Percentiles rank a stretch among this genome's conserved stretches.
Conservation (phyloP, 768 basidiomycete genomes). For the Tubosaeta sp. region DNA sequence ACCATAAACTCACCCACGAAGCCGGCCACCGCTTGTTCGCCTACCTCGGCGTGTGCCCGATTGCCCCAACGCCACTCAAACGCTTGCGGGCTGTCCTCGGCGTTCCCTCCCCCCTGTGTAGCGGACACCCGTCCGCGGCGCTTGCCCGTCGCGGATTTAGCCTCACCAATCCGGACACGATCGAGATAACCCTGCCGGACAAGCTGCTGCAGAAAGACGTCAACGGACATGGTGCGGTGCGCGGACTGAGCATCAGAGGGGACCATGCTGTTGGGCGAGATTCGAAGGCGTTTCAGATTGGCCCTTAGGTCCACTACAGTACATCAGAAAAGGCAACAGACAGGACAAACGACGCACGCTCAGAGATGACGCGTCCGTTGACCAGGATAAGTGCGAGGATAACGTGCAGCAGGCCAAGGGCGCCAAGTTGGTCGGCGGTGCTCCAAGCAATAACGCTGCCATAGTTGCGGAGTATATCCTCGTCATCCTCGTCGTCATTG, state of each 20-base stretch:
- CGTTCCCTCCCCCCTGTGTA: conserved; percentile 33
- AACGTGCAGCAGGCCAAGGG: conserved; percentile 73
- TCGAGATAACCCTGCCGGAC: conserved; percentile 78
- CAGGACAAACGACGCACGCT: conserved; percentile 45
- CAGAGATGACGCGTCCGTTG: conserved; percentile 66
- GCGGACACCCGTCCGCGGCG: conserved; percentile 53
- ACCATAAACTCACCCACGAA: conserved; percentile 82
- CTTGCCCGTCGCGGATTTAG: conserved; percentile 43
- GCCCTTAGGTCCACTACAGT: conserved; percentile 65
- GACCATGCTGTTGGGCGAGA: conserved; percentile 47
- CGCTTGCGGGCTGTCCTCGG: conserved; percentile 23
- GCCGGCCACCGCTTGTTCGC: conserved; percentile 66
- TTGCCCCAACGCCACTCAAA: conserved; percentile 86
- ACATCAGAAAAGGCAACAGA: background rate
- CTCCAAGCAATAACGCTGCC: conserved; percentile 78
- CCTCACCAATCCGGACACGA: conserved; percentile 49
- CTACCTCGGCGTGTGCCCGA: conserved; percentile 75
- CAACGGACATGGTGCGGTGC: conserved; percentile 51
- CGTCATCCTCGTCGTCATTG: conserved; percentile 43
- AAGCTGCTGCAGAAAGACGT: conserved; percentile 61
- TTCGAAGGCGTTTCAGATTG: conserved; percentile 64
- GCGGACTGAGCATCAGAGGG: conserved; percentile 49
- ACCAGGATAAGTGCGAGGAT: conserved; percentile 84
- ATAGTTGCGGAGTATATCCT: conserved; percentile 47
- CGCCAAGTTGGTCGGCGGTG: conserved; percentile 57